Evolutionary conservation across 2,329 filamentous ascomycete species (phyloP).

Genomic region (Aspergillus transmontanensis): DNA sequence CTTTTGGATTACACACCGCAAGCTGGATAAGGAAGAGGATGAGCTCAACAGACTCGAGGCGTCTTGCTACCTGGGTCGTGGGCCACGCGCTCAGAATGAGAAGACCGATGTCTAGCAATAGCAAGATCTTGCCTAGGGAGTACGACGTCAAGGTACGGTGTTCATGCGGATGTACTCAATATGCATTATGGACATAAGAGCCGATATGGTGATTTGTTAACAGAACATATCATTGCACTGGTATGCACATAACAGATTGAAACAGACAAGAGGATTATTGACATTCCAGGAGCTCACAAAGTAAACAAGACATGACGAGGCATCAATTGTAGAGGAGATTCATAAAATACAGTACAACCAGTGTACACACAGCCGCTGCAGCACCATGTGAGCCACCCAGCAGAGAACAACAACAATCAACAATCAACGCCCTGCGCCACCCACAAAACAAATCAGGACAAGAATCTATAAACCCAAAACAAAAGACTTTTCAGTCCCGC

Average conservation of each 20-base stretch:
- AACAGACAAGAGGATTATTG: not conserved
- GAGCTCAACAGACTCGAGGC: slow-evolving; percentile 56
- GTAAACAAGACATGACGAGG: not conserved
- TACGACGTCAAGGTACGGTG: not conserved
- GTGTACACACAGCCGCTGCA: not conserved
- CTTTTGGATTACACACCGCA: slow-evolving; percentile 69
- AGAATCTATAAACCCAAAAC: slow-evolving; percentile 4
- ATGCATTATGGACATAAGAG: not conserved
- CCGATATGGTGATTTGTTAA: not conserved
- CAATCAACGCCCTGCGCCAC: not conserved
- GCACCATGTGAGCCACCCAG: not conserved
- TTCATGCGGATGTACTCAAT: not conserved
- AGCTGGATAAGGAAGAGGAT: slow-evolving; percentile 69
- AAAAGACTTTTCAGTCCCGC: not conserved
- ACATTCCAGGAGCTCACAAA: not conserved
- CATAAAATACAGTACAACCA: slow-evolving; percentile 4
- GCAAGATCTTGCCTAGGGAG: not conserved
- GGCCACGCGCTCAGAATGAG: not conserved
- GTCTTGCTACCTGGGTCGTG: slow-evolving; percentile 23
- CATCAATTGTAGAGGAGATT: slow-evolving; percentile 6
- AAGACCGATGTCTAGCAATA: slow-evolving; percentile 9
- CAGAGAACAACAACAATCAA: not conserved
- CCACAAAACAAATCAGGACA: not conserved
- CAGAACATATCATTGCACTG: not conserved
- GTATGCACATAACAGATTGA: not conserved